A percentile compares a stretch with the other conserved stretches of the same genome.
Conservation (phyloP, 805 yeast species). For the Sugiyamaella boreocaroliniensis region DNA sequence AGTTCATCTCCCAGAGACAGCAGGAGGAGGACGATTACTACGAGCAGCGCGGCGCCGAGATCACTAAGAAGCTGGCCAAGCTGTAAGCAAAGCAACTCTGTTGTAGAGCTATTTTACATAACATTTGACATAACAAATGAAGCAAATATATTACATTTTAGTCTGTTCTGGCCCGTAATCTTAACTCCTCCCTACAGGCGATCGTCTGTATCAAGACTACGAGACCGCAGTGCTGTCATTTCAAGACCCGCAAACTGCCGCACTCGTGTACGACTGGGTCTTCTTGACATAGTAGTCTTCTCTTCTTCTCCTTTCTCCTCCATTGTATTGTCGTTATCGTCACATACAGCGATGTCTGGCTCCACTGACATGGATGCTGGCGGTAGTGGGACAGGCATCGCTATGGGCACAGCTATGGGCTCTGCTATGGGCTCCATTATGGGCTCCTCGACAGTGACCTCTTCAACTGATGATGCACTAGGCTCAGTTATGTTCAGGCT, state of each 20-base stretch:
- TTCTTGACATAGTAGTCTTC: conserved; percentile 1
- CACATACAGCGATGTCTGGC: background rate
- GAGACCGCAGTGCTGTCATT: conserved; percentile 18
- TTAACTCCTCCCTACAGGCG: conserved; percentile 13
- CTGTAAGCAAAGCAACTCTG: conserved; percentile 6
- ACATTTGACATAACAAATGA: background rate
- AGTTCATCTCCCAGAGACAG: background rate
- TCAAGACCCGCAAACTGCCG: conserved; percentile 18
- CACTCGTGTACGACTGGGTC: conserved; percentile 17
- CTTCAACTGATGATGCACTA: background rate
- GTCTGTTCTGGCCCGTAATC: background rate
- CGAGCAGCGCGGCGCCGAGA: conserved; percentile 1
- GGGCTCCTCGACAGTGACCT: background rate
- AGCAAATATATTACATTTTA: background rate
- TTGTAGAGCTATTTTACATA: background rate
- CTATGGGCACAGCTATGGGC: background rate
- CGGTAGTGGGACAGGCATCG: background rate
- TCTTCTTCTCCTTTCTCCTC: background rate
- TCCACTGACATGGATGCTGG: background rate
- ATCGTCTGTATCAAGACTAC: conserved; percentile 18
- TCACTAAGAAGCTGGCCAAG: conserved; percentile 14
- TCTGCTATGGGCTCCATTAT: background rate
- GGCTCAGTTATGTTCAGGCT: background rate
- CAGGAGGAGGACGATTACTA: conserved; percentile 17
- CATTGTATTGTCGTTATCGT: background rate